These are phyloP conservation scores for Sporormia fimetaria DNA, from an alignment of 495 filamentous ascomycete genomes.

Conservation along the genomic window DNA sequence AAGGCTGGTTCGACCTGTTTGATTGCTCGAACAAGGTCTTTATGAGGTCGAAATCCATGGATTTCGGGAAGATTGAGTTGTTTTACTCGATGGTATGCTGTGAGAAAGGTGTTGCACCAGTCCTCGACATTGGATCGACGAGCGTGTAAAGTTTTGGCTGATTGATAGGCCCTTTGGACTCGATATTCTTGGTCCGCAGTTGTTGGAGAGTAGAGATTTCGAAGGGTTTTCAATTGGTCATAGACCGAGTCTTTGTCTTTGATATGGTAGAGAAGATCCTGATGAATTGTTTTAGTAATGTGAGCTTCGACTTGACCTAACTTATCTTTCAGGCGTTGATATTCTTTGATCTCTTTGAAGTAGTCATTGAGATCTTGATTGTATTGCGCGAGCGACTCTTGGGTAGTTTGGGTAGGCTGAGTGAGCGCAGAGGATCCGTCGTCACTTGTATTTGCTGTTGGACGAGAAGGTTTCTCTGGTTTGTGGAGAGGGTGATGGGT, in stretches of 20 bases:
- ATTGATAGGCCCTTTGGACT: neutral
- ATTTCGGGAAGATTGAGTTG: neutral
- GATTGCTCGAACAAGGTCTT: constrained; percentile 1
- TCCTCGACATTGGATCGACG: neutral
- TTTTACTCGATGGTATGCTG: neutral
- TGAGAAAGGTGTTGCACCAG: neutral
- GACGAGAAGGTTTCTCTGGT: neutral
- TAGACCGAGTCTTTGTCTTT: neutral
- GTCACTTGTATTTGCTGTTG: neutral
- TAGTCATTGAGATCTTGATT: neutral
- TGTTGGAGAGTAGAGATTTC: neutral
- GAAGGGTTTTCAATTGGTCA: neutral
- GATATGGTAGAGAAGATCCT: neutral
- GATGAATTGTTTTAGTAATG: constrained; percentile 2
- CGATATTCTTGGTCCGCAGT: neutral
- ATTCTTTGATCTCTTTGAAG: no score
- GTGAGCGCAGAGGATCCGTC: neutral
- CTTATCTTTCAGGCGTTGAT: neutral
- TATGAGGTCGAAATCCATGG: neutral
- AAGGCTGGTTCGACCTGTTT: neutral
- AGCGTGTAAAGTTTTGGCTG: neutral
- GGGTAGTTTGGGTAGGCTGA: neutral
- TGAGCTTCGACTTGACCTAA: constrained; percentile 1
- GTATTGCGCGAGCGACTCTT: neutral
- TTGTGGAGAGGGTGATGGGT: neutral